These are phyloP conservation scores for Lathyrus aphaca DNA, from an alignment of 306 rosid species.

Conservation along the genomic window DNA sequence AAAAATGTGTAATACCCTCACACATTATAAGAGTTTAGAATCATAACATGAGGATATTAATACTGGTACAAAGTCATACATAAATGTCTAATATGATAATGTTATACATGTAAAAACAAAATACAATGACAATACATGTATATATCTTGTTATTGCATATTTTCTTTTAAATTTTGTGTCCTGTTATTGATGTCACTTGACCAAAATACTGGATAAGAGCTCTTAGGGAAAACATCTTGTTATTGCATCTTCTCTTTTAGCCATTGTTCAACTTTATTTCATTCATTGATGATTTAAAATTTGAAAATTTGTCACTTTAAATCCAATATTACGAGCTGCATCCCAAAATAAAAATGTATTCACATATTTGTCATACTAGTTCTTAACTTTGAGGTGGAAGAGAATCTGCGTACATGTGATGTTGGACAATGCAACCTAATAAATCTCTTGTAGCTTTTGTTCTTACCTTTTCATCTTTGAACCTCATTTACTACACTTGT, in stretches of 20 bases:
- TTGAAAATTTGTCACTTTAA: slow-evolving; percentile 25
- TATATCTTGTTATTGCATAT: too few species aligned
- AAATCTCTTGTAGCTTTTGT: slow-evolving; percentile 56
- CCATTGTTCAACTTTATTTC: slow-evolving; percentile 82
- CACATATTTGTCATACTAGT: slow-evolving; percentile 29
- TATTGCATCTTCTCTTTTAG: slow-evolving; percentile 62
- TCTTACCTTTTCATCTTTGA: slow-evolving; percentile 67
- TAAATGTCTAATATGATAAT: too few species aligned
- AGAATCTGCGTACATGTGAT: slow-evolving; percentile 40
- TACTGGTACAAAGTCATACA: too few species aligned
- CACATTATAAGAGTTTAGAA: too few species aligned
- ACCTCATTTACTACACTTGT: slow-evolving; percentile 14
- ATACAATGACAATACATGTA: too few species aligned
- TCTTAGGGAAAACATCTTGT: slow-evolving; percentile 68
- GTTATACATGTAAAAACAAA: too few species aligned
- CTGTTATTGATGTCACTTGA: slow-evolving; percentile 61
- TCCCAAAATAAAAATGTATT: background rate
- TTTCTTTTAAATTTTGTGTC: slow-evolving; percentile 64
- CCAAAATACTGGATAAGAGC: slow-evolving; percentile 55
- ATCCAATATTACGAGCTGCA: slow-evolving; percentile 15
- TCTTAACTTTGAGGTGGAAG: slow-evolving; percentile 45
- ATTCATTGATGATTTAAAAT: slow-evolving; percentile 53
- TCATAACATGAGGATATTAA: too few species aligned
- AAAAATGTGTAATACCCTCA: too few species aligned
- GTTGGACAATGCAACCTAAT: slow-evolving; percentile 44